Base-by-base conservation (phyloP, 192 early-diverging fungal species). In the Geosiphon pyriformis region DNA sequence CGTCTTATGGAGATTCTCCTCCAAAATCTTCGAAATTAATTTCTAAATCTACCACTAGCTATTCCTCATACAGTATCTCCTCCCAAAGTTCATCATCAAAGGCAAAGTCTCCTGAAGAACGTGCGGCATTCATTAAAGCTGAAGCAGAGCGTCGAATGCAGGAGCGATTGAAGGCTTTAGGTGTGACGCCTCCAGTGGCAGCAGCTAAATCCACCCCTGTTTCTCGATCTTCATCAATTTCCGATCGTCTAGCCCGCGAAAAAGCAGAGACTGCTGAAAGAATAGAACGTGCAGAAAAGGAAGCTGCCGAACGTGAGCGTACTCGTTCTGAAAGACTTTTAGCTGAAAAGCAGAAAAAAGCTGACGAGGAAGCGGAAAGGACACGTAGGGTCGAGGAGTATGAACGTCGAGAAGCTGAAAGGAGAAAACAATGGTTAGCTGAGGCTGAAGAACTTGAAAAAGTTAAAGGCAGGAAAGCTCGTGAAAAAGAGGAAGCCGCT, bases 61-160 rank as follows among this genome's bases (percentile, higher is more conserved):
- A 63, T 26, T 69, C 65, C 47, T 66, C 72, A 25, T 37, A 27
- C 18, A 72, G 58, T 46, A 55, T 35, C 22, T 65, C 74, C 0
- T 65, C 66, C 34, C 65, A 68, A 59, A 55, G 33, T 66, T 67
- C 65, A 46, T 46, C 32, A n/a, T 65, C 53, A 11, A 72, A 57
- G 15, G 3, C 64, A 30, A 77, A 77, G 42, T 73, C 83, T 7
- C 73, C 78, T 3, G 78, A 78, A 32, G 83, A 82, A 50, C 67
- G 76, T 29, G 64, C 60, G 15, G 73, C 76, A 4, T 72, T 72
- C 42, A 83, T 85, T 51, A 72, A 78, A 46, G 81, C 79, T 17
- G 78, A 82, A 68, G 79, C 78, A 1, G 72, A 82, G 20, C 75
- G 78, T 59, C 72, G 76, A 33, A 67, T 83, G 25, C 74, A 79